Conservation (phyloP, 371 early-diverging fungal species). For the Rhizopus arrhizus region DNA sequence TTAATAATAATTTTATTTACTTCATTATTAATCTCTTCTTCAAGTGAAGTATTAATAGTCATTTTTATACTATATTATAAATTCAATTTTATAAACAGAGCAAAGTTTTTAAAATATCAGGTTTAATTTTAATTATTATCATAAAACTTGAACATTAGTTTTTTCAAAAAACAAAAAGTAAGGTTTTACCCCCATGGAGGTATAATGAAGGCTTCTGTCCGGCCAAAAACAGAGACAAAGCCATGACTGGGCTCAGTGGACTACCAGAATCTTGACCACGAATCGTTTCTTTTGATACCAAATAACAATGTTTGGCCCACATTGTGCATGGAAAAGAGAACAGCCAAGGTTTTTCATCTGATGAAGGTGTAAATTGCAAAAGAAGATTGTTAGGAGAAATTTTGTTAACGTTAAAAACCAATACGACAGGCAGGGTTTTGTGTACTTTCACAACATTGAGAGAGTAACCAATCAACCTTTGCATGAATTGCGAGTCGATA, state of each 20-base stretch:
- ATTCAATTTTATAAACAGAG: no score
- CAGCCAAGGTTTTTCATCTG: slow-evolving; percentile 6
- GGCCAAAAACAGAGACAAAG: slow-evolving; percentile 5
- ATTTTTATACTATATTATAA: no score
- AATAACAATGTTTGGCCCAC: slow-evolving; percentile 6
- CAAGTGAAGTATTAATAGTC: no score
- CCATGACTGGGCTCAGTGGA: slow-evolving; percentile 4
- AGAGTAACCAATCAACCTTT: slow-evolving; percentile 11
- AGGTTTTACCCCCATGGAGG: background rate
- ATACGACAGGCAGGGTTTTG: slow-evolving; percentile 3
- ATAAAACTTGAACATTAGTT: no score
- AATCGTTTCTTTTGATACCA: slow-evolving; percentile 5
- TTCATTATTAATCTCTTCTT: no score
- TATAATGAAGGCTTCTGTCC: slow-evolving; percentile 3
- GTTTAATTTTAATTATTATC: no score
- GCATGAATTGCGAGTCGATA: slow-evolving; percentile 8
- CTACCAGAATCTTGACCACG: slow-evolving; percentile 9
- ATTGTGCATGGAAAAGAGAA: slow-evolving; percentile 7
- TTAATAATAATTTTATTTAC: no score
- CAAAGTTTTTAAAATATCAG: no score
- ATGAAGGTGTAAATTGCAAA: slow-evolving; percentile 6
- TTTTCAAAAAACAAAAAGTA: no score
- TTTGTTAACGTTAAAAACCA: slow-evolving; percentile 2
- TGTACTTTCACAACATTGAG: slow-evolving; percentile 9
- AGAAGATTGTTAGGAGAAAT: slow-evolving; percentile 10